These are phyloP conservation scores for Geotrichum histeridarum DNA, from an alignment of 1,139 yeast species.

Conservation along the genomic window DNA sequence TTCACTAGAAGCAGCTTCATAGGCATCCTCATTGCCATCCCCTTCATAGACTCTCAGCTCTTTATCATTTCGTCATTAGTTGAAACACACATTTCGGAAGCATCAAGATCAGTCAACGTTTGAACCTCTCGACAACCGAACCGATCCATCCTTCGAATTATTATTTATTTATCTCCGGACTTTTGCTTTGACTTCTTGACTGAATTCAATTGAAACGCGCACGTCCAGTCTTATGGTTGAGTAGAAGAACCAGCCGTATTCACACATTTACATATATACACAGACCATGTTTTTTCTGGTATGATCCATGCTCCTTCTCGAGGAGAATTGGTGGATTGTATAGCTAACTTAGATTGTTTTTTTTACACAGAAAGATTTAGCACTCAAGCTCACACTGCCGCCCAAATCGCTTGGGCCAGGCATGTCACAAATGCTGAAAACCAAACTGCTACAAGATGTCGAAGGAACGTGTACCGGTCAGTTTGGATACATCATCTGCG, in stretches of 20 bases:
- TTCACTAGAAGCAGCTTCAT: no score
- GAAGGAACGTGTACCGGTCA: constrained; percentile 99
- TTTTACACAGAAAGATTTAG: constrained; percentile 59
- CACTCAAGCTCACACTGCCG: constrained; percentile 86
- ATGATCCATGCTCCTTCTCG: background rate
- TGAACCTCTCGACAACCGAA: no score
- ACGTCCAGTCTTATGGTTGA: no score
- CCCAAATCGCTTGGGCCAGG: constrained; percentile 98
- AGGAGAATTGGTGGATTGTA: background rate
- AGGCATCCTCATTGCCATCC: no score
- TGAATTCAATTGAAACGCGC: no score
- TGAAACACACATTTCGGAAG: no score
- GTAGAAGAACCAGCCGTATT: background rate
- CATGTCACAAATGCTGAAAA: constrained; percentile 88
- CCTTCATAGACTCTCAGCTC: no score
- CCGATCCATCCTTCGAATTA: no score
- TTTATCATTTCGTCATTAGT: no score
- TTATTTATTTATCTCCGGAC: no score
- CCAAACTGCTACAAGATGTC: constrained; percentile 86
- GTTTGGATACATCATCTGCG: constrained; percentile 95
- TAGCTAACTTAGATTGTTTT: background rate
- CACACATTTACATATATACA: background rate
- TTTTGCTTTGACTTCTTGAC: no score
- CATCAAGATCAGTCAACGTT: no score
- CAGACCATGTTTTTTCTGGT: constrained; percentile 6